A percentile compares a stretch with the other conserved stretches of the same genome.
Conservation (phyloP, 2,329 filamentous ascomycete genomes). For the Cryphonectria carpinicola region DNA sequence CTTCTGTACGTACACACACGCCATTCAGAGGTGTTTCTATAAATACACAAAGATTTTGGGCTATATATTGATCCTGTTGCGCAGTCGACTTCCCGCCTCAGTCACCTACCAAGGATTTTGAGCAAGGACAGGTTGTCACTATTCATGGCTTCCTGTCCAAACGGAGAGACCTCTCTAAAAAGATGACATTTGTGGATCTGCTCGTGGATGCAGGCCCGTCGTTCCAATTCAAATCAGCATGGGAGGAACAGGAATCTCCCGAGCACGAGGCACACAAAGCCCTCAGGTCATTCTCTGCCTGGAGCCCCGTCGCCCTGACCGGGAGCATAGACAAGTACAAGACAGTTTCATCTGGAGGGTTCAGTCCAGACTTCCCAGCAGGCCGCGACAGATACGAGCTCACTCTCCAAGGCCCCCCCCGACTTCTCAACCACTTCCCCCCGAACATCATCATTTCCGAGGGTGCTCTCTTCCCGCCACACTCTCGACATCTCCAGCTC, state of each 20-base stretch:
- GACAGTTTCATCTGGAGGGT: background rate
- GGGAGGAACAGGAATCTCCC: conserved; percentile 41
- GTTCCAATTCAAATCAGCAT: conserved; percentile 49
- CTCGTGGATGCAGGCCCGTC: conserved; percentile 36
- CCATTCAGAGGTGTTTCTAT: conserved; percentile 44
- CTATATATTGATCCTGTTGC: conserved; percentile 22
- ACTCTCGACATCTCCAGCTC: conserved; percentile 82
- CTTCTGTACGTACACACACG: background rate
- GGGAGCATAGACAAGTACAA: conserved; percentile 41
- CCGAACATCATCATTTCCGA: conserved; percentile 76
- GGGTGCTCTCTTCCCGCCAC: conserved; percentile 73
- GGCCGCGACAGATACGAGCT: conserved; percentile 53
- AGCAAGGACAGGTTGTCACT: conserved; percentile 47
- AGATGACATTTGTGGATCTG: conserved; percentile 70
- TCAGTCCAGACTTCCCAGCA: conserved; percentile 30
- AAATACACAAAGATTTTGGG: conserved; percentile 29
- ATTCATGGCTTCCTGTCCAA: conserved; percentile 75
- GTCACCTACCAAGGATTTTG: conserved; percentile 34
- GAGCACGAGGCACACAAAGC: conserved; percentile 42
- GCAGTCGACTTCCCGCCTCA: conserved; percentile 39
- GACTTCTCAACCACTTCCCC: conserved; percentile 73
- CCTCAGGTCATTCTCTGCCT: conserved; percentile 51
- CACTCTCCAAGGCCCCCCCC: conserved; percentile 65
- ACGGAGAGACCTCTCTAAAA: conserved; percentile 68
- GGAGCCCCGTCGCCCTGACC: conserved; percentile 57